Base-by-base conservation (phyloP, 441 rosid species). In the Aleurites moluccanus region DNA sequence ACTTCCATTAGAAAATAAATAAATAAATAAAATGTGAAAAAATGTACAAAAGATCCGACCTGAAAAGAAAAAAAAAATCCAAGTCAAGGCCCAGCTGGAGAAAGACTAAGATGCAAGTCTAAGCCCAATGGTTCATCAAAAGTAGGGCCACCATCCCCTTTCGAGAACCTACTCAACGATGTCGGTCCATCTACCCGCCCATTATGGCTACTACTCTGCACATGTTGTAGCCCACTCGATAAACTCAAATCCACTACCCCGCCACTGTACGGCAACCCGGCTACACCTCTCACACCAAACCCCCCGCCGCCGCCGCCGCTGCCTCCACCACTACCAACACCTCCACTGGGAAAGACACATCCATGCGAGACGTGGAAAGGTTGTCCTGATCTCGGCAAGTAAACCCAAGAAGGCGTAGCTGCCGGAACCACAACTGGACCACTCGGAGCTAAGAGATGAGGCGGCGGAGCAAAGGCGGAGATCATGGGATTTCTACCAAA, bases 81-180 rank as follows among this genome's bases (percentile, higher is more conserved):
- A 59, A 20, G 49, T 45, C 25, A n/a, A 0, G 83, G 90, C 64
- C 91, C 91, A 45, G 96, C 90, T 15, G 98, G 97, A 40, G 97
- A 91, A 64, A 94, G 92, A 80, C 99, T 86, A 13, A 94, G 98
- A 83, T 92, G 99, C 84, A 94, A 85, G 80, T 92, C 96, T 76
- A 94, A 80, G 77, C 97, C 95, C 84, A 90, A 76, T 30, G 83
- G 69, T 56, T 94, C 96, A 62, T 91, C 94, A 28, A 87, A 87
- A 50, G 77, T 82, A 21, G 97, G 85, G 67, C 89, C 95, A 33
- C 88, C 85, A 8, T 87, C 92, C 30, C 87, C 86, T 62, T 83
- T 85, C 7, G 94, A 78, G 75, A 87, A 92, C 86, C 87, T 83
- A 74, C 90, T 88, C 66, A 87, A 80, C 1, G 97, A 86, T 2